Base-by-base conservation (phyloP, 2,329 filamentous ascomycete species). In the Penicillium psychrosexuale region DNA sequence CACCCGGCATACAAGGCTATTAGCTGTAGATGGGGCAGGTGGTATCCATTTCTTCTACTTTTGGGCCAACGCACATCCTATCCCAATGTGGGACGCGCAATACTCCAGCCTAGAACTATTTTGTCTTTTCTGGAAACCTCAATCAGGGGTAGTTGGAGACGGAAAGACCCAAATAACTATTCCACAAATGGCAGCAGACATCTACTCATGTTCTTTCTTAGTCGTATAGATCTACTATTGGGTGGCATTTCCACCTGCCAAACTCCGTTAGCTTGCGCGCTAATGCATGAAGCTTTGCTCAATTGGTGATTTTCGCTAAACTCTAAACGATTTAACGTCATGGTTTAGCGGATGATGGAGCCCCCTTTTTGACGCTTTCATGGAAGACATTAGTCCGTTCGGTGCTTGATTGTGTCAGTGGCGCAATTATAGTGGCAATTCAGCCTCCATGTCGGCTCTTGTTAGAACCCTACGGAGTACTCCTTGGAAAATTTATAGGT, bases 181-280 rank as follows among this genome's bases (percentile, higher is more conserved):
- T 11, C 17, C 7, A 1, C 22, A 24, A 6, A 9, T 46, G 24
- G 8, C 3, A 19, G 17, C 8, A 28, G n/a, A 3, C 24, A 39
- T 28, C 19, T 3, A 2, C 4, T 11, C 13, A 24, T 13, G 19
- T 40, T 40, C 38, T 27, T 7, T 13, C 28, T 33, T 15, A 7
- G 7, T 13, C 12, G 46, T 33, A 45, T 31, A 33, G 3, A 8
- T 28, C 15, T 8, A 27, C 9, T 36, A n/a, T 36, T 15, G 3
- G 31, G 27, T 30, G 17, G 5, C n/a, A 8, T 19, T 22, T 27
- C 12, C 4, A 17, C 37, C 22, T 12, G 40, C 17, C 40, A 42
- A 53, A 24, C 33, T 54, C 38, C 46, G 17, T 44, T 38, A 50
- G 46, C 19, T 31, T 44, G n/a, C 9, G n/a, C 31, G 24, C 47